Evolutionary conservation across 768 basidiomycete genomes (phyloP).

Genomic region (Boletus vinaceobasis): DNA sequence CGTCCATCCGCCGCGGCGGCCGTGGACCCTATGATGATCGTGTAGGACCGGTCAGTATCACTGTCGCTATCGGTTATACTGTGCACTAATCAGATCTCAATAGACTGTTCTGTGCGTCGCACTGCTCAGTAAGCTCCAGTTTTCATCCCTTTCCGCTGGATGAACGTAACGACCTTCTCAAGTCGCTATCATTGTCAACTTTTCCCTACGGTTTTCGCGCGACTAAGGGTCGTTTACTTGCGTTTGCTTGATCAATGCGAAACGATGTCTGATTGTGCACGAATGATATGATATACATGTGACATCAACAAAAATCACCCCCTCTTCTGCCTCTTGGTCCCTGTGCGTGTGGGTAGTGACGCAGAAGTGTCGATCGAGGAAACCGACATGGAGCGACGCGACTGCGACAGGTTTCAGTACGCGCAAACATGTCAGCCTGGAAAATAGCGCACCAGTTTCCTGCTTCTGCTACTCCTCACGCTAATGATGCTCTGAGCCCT

Average conservation of each 20-base stretch:
- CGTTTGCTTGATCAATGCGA: slow-evolving; percentile 15
- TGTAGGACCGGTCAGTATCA: slow-evolving; percentile 78
- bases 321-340: slow-evolving; percentile 58
- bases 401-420: slow-evolving; percentile 28
- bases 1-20: slow-evolving; percentile 86
- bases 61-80: slow-evolving; percentile 4
- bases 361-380: slow-evolving; percentile 73
- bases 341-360: slow-evolving; percentile 46
- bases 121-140: slow-evolving; percentile 56
- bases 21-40: slow-evolving; percentile 96
- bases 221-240: slow-evolving; percentile 10
- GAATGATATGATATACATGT: slow-evolving; percentile 3
- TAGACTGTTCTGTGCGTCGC: slow-evolving; percentile 83
- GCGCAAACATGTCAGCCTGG: neutral
- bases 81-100: slow-evolving; percentile 10
- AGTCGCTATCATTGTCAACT: slow-evolving; percentile 86
- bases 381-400: slow-evolving; percentile 65
- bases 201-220: slow-evolving; percentile 72
- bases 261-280: slow-evolving; percentile 1
- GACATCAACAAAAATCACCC: slow-evolving; percentile 26
- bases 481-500: slow-evolving; percentile 67
- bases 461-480: slow-evolving; percentile 48
- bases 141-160: neutral
- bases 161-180: slow-evolving; percentile 3
- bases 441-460: slow-evolving; percentile 48